Conservation (phyloP, 2,329 filamentous ascomycete species). For the Aspergillus sclerotialis region DNA sequence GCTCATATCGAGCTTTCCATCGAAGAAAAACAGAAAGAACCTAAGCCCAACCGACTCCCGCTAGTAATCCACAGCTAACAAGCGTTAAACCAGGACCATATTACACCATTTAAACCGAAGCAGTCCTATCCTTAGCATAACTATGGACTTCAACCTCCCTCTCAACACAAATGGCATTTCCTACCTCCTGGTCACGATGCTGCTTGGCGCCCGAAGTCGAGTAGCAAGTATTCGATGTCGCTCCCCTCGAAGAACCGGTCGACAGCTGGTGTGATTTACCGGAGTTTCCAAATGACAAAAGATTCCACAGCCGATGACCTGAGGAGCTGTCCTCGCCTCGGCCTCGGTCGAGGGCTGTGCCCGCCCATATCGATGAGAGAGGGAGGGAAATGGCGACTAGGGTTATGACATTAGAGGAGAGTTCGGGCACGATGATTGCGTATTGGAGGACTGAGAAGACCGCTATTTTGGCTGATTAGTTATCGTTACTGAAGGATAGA, state of each 20-base stretch:
- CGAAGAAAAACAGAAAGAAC: not conserved
- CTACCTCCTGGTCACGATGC: not conserved
- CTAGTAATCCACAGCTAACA: no score
- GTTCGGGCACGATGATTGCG: conserved; percentile 43
- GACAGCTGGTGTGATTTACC: not conserved
- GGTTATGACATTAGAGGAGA: conserved; percentile 50
- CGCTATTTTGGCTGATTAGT: conserved; percentile 36
- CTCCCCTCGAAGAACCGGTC: not conserved
- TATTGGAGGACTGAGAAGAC: conserved; percentile 56
- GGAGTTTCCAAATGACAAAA: conserved; percentile 12
- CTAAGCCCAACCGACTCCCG: no score
- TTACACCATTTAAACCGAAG: not conserved
- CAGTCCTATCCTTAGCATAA: not conserved
- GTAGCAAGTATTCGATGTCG: not conserved
- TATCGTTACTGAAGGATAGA: not conserved
- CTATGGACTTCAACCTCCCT: not conserved
- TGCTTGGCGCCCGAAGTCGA: not conserved
- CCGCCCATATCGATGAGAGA: conserved; percentile 61
- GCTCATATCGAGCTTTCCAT: no score
- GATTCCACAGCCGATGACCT: conserved; percentile 21
- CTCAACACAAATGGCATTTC: not conserved
- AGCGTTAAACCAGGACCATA: no score
- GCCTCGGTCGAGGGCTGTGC: conserved; percentile 25
- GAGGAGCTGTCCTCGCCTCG: conserved; percentile 5
- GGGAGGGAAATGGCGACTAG: conserved; percentile 58